phyloP scores from a whole-genome alignment of 148 eudicot species.

The Fagopyrum esculentum region DNA sequence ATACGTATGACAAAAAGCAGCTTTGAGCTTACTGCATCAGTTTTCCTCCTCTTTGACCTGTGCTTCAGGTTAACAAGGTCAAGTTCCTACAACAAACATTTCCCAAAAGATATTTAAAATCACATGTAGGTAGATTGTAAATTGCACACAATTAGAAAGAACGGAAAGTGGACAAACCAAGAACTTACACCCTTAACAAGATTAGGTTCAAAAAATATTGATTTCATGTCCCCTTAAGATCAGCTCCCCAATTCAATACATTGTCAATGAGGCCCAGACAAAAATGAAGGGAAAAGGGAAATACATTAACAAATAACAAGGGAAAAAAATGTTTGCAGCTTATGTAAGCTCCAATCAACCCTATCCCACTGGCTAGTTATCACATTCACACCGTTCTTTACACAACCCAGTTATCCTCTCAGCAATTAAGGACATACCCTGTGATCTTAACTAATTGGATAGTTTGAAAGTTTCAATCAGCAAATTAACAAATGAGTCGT shows the following conservation, averaged over 20 bases:
- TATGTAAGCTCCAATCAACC: too few species aligned
- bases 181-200: not conserved
- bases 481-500: too few species aligned
- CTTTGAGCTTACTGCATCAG: constrained; percentile 25
- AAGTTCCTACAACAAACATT: constrained; percentile 41
- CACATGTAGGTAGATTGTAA: not conserved
- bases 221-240: not conserved
- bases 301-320: too few species aligned
- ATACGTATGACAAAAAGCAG: constrained; percentile 76
- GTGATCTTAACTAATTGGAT: too few species aligned
- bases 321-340: too few species aligned
- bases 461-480: too few species aligned
- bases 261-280: not conserved
- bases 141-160: not conserved
- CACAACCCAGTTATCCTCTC: too few species aligned
- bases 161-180: not conserved
- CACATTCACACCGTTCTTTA: too few species aligned
- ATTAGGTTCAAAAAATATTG: not conserved
- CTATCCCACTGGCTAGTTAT: too few species aligned
- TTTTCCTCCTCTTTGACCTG: constrained; percentile 48
- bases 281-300: not conserved
- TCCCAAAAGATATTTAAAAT: not conserved
- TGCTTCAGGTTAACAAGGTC: constrained; percentile 81
- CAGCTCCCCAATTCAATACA: not conserved
- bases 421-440: too few species aligned